A percentile compares a stretch with the other conserved stretches of the same genome.
Evolutionary conservation across 805 yeast genomes (phyloP).

Genomic region (Hanseniaspora clermontiae): DNA sequence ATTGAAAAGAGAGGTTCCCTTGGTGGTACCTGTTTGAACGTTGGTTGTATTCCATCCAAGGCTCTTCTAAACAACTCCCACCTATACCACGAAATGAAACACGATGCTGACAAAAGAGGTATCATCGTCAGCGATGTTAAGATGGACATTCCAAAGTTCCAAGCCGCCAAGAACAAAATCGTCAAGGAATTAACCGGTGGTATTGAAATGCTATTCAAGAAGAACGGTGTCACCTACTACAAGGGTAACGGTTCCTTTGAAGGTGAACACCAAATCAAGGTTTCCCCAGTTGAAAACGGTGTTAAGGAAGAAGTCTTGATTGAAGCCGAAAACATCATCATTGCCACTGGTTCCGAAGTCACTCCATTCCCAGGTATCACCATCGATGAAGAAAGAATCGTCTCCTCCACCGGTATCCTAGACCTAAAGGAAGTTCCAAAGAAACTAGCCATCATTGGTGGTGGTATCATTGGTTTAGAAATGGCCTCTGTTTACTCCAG

Average conservation of each 20-base stretch:
- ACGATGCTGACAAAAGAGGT: conserved; percentile 79
- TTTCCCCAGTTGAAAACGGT: conserved; percentile 77
- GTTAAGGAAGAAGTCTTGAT: conserved; percentile 48
- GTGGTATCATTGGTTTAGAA: conserved; percentile 98
- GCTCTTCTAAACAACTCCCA: conserved; percentile 91
- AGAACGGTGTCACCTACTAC: conserved; percentile 85
- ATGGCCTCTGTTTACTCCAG: conserved; percentile 98
- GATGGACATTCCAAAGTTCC: conserved; percentile 65
- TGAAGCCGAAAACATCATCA: conserved; percentile 74
- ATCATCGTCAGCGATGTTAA: conserved; percentile 65
- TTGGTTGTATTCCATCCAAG: conserved; percentile 98
- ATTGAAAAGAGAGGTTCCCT: conserved; percentile 89
- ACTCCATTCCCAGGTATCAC: conserved; percentile 97
- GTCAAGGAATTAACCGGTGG: conserved; percentile 88
- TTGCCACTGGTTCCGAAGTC: conserved; percentile 98
- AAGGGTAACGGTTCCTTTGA: conserved; percentile 86
- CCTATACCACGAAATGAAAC: conserved; percentile 73
- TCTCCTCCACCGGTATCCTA: conserved; percentile 86
- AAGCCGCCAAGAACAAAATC: conserved; percentile 82
- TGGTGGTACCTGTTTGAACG: conserved; percentile 98
- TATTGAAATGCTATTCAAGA: conserved; percentile 86
- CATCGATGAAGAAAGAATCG: conserved; percentile 93
- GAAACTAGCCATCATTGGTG: conserved; percentile 86
- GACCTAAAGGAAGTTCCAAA: conserved; percentile 82
- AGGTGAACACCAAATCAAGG: conserved; percentile 64